Evolutionary conservation across 2,329 filamentous ascomycete species (phyloP), one percentile per base, ranked within the genome.

Genomic region (Stachybotrys elegans): DNA sequence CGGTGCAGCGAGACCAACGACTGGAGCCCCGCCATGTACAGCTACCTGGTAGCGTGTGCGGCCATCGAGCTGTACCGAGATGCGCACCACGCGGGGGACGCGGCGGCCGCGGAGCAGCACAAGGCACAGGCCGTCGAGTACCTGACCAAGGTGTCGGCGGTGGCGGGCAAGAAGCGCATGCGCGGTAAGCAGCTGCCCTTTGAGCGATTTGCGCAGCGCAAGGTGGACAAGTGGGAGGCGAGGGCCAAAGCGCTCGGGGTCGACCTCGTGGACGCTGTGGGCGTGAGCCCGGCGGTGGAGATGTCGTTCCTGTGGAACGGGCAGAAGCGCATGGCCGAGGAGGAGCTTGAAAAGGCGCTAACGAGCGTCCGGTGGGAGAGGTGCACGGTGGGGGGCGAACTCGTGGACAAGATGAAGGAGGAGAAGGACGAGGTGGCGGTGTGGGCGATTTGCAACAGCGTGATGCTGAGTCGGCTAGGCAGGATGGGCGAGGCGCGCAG

Each of bases 221-320:
- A 95, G 68, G 67, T 97, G 13, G 75, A 81, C 43, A 95, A 95
- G 63, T 96, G 91, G 91, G 85, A 94, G 57, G 80, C 82, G 22
- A 76, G 89, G 19, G 82, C 86, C 4, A 84, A 83, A 57, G 71
- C 77, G 37, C 78, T 83, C 63, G 72, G 76, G 2, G 66, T 88
- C 23, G 78, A 84, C 39, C 71, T 96, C 4, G 77, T 86, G 2
- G 92, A 97, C 54, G 90, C 86, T 0, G 74, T 94, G 8, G 90
- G 90, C 0, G 75, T 88, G 4, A 86, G 83, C 47, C 93, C 93
- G 0, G 72, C 88, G 1, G 80, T 90, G 56, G 93, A 97, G 69
- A 95, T 97, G 86, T 83, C 86, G 12, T 95, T 92, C 62, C 81
- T 97, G 55, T 97, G 91, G 91, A 91, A 88, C 57, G 92, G 91